A percentile compares a stretch with the other conserved stretches of the same genome.
Conservation (phyloP, 306 rosid species). For the Glycyrrhiza uralensis region DNA sequence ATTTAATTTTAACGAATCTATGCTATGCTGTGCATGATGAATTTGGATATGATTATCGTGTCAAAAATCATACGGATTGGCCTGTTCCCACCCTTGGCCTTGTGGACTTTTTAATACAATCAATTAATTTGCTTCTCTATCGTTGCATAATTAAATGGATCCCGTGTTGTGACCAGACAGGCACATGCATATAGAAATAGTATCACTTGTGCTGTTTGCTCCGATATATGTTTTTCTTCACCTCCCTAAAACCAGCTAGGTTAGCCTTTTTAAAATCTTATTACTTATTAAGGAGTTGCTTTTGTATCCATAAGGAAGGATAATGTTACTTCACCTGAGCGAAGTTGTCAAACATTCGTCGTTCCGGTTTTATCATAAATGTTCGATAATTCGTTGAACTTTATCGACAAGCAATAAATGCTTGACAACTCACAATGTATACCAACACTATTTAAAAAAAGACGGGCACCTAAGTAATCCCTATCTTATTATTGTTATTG, state of each 20-base stretch:
- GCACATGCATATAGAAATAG: neutral
- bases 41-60: conserved; percentile 9
- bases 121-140: neutral
- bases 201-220: conserved; percentile 12
- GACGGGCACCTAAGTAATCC: neutral
- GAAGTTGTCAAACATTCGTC: neutral
- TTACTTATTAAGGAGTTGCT: neutral
- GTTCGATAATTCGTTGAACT: neutral
- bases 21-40: neutral
- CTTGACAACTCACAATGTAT: neutral
- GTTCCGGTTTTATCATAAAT: neutral
- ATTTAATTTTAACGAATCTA: neutral
- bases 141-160: conserved; percentile 19
- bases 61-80: neutral
- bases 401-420: neutral
- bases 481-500: neutral
- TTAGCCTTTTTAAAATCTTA: neutral
- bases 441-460: neutral
- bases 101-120: neutral
- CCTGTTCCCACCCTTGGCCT: neutral
- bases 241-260: neutral
- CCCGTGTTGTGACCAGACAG: neutral
- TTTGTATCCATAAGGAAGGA: neutral
- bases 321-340: neutral
- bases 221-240: neutral